Evolutionary conservation across 371 early-diverging fungal species (phyloP), one percentile per base, ranked within the genome.

Genomic region (Enterocytospora artemiae): DNA sequence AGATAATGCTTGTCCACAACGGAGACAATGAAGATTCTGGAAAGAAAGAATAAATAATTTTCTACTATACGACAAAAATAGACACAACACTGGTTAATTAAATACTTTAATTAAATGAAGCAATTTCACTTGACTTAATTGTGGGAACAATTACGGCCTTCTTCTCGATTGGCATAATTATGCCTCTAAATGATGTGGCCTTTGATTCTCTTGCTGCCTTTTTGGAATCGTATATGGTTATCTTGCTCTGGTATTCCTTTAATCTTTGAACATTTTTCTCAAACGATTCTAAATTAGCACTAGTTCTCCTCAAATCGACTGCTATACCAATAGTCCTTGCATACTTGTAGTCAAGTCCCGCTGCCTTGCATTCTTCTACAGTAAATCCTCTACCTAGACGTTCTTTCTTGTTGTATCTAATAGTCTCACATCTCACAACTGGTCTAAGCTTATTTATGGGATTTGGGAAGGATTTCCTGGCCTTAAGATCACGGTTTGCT

Each of bases 311-410:
- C 83, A 86, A 85, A 82, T 97, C 96, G 65, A 96, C 93, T 44
- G 93, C 83, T 78, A 97, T 89, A 77, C 98, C 98, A 76, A 95
- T 85, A 77, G 88, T 82, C 71, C 84, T 87, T 64, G 98, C 98
- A 79, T 89, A 84, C 82, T 90, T 88, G 78, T 86, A 85, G 66
- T 84, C 80, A 78, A 96, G 80, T 67, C 93, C 93, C 72, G 94
- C 96, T 72, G 83, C 88, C 83, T 91, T 88, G 67, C 93, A 84
- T 83, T 97, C 98, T 69, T 89, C 93, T 49, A 89, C 81, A 64
- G 95, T 92, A 85, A 97, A 97, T 69, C 98, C 98, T 76, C 91
- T 86, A 67, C 98, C 98, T 70, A 88, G 84, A 75, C 98, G 85
- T 71, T 92, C 82, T 85, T 93, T 93, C 82, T 83, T 87, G 89